Evolutionary conservation across 768 basidiomycete genomes (phyloP).

Genomic region (Antrodiella citrinella): DNA sequence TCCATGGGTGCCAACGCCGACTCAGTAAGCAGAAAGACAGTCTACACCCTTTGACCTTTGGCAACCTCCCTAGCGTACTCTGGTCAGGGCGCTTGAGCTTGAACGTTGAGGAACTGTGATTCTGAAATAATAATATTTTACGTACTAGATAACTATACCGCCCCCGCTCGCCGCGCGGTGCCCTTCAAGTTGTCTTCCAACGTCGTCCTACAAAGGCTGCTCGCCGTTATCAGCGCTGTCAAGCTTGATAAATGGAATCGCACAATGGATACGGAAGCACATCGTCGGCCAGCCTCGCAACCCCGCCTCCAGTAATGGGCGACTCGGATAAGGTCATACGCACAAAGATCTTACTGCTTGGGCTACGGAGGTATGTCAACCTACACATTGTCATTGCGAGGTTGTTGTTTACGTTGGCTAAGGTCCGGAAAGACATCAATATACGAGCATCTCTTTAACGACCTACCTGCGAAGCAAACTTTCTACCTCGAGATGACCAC

Average conservation of each 20-base stretch:
- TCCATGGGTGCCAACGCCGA: no score
- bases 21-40: no score
- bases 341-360: conserved; percentile 67
- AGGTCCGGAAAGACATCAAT: conserved; percentile 94
- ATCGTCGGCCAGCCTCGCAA: conserved; percentile 5
- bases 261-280: conserved; percentile 5
- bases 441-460: conserved; percentile 85
- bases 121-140: no score
- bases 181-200: no score
- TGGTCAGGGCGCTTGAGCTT: no score
- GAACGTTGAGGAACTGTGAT: no score
- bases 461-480: conserved; percentile 72
- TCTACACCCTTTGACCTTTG: no score
- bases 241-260: not conserved
- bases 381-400: not conserved
- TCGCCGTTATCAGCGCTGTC: no score
- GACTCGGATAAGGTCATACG: conserved; percentile 25
- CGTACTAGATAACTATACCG: no score
- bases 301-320: conserved; percentile 7
- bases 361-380: conserved; percentile 51
- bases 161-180: no score
- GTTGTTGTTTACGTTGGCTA: conserved; percentile 3
- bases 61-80: no score
- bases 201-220: no score
- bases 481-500: conserved; percentile 88